Base-by-base conservation (phyloP, 2,329 filamentous ascomycete genomes). In the Curvularia hawaiiensis region DNA sequence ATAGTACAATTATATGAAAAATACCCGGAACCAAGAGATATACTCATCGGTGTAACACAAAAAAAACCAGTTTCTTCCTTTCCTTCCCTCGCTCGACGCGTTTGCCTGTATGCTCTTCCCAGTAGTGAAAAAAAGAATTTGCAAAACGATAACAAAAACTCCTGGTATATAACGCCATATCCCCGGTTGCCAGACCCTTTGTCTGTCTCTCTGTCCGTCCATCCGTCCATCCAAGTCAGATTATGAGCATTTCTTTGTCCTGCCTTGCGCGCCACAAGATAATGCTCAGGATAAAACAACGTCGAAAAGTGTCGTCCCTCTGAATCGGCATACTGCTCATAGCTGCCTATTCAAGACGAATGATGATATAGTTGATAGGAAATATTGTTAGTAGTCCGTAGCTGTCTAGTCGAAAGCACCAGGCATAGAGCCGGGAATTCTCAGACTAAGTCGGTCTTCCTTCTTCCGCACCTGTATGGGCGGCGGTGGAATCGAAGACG, bases 381-480 rank as follows among this genome's bases (percentile, higher is more conserved):
- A 33, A 33, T 24, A 47, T 33, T 47, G 31, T 30, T 46, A 47
- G 44, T 47, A 47, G 44, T 22, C 14, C 6, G 11, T 9, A 7
- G 10, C 3, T 24, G 10, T n/a, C 55, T 38, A 62, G 26, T 62
- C 58, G 39, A 62, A 62, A 35, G 45, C 50, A 5, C 60, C 60
- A 9, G 60, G 60, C 58, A 62, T 60, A 6, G 69, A 58, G 3
- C 74, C 74, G 0, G 72, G 74, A 35, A 77, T 77, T 22, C 67
- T 68, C 50, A 77, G 46, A 52, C 72, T 75, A 3, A 77, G 54
- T 11, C 74, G 56, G 22, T 73, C 71, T 3, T 75, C 73, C 63
- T 71, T 73, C 56, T 71, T 73, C 54, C 59, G 63, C 26, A 61
- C 53, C 31, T 58, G 55, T 2, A 69, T 48, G 0, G 58, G 52